Conservation (phyloP, 495 filamentous ascomycete species). For the Evernia prunastri region DNA sequence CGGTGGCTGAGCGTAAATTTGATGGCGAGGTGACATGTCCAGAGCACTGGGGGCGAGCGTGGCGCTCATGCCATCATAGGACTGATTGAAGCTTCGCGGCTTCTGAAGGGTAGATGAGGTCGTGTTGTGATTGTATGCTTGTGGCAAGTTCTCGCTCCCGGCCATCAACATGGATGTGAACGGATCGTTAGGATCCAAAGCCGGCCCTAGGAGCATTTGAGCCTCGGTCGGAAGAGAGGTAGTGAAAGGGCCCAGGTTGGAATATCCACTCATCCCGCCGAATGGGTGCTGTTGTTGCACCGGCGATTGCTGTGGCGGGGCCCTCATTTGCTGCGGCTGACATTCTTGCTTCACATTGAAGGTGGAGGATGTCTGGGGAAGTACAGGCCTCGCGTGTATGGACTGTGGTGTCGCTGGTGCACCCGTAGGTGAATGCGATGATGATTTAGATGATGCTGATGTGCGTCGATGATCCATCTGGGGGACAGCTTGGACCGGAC, state of each 20-base stretch:
- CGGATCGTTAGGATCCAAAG: conserved; percentile 39
- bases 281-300: conserved; percentile 25
- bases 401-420: conserved; percentile 28
- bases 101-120: conserved; percentile 24
- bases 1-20: conserved; percentile 15
- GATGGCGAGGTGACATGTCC: conserved; percentile 26
- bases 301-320: conserved; percentile 27
- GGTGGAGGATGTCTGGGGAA: conserved; percentile 19
- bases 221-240: conserved; percentile 42
- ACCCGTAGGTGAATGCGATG: conserved; percentile 25
- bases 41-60: conserved; percentile 30
- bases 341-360: conserved; percentile 16
- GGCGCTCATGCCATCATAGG: conserved; percentile 29
- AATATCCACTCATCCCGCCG: conserved; percentile 20
- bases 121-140: conserved; percentile 35
- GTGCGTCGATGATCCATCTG: conserved; percentile 32
- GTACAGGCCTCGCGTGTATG: conserved; percentile 16
- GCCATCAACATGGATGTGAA: conserved; percentile 40
- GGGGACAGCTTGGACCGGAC: conserved; percentile 23
- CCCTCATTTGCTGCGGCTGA: conserved; percentile 22
- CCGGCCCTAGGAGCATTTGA: conserved; percentile 42
- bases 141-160: conserved; percentile 32
- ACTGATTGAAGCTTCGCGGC: conserved; percentile 26
- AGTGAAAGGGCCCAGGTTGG: conserved; percentile 36
- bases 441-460: conserved; percentile 32